Conservation (phyloP, 1,284 basidiomycete species). For the Apiotrichum gamsii region DNA sequence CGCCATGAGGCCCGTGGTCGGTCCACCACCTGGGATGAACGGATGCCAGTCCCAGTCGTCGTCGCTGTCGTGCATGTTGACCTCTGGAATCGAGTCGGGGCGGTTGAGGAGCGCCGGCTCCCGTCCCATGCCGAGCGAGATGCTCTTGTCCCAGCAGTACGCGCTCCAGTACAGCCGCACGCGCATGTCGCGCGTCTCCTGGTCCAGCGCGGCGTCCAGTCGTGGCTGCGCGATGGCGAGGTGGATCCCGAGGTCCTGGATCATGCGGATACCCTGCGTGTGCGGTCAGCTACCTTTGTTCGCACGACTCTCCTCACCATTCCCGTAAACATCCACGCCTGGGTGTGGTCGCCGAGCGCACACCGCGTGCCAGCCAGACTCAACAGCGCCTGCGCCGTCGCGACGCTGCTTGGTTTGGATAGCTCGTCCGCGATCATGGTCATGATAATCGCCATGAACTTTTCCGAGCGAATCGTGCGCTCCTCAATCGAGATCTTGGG, state of each 20-base stretch:
- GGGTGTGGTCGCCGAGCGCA: conserved; percentile 19
- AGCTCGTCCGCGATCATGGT: conserved; percentile 18
- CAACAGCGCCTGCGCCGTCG: conserved; percentile 16
- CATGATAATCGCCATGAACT: conserved; percentile 19
- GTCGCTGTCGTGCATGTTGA: conserved; percentile 8
- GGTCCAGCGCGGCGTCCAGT: conserved; percentile 17
- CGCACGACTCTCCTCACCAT: conserved; percentile 5
- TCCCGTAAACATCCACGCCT: conserved; percentile 24
- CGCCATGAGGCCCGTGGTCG: conserved; percentile 5
- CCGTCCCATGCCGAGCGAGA: conserved; percentile 22
- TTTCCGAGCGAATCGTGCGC: conserved; percentile 10
- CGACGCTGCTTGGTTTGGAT: conserved; percentile 16
- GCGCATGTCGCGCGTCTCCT: conserved; percentile 19
- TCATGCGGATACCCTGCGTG: conserved; percentile 13
- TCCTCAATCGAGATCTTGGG: conserved; percentile 16
- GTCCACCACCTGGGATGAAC: conserved; percentile 4
- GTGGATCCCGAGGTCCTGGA: conserved; percentile 21
- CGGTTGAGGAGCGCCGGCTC: conserved; percentile 15
- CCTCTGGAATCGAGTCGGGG: conserved; percentile 5
- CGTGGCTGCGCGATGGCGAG: conserved; percentile 20
- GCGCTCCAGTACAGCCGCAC: conserved; percentile 20
- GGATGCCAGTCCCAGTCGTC: conserved; percentile 7
- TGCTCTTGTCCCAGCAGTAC: not conserved
- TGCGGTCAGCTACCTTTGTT: not conserved
- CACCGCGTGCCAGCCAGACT: conserved; percentile 17